phyloP scores from a whole-genome alignment of 768 basidiomycete species.

The Mycena kentingensis region DNA sequence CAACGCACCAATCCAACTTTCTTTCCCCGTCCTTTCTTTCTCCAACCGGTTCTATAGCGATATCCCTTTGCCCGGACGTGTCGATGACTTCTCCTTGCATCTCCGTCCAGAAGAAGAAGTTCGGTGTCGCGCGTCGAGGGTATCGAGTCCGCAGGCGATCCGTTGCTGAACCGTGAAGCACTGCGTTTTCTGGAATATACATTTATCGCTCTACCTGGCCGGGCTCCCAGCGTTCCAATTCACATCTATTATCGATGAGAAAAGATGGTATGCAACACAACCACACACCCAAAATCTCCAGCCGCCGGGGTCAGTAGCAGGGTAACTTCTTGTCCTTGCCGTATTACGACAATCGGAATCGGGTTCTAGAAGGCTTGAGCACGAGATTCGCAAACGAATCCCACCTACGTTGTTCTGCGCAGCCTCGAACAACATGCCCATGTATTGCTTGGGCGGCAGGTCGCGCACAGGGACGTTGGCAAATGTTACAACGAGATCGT shows the following conservation, averaged over 20 bases:
- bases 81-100: no score
- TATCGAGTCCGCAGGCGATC: constrained; percentile 1
- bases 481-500: constrained; percentile 21
- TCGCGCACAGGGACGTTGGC: constrained; percentile 15
- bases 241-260: constrained; percentile 13
- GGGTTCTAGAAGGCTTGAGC: constrained; percentile 4
- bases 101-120: no score
- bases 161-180: background rate
- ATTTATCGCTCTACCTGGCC: constrained; percentile 19
- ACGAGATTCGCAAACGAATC: background rate
- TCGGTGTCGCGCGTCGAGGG: constrained; percentile 18
- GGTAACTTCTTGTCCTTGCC: constrained; percentile 8
- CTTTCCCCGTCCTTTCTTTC: no score
- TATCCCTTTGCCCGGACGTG: no score
- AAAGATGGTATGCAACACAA: background rate
- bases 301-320: constrained; percentile 15
- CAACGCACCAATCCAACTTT: no score
- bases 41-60: no score
- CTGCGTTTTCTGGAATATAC: background rate
- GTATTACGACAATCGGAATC: constrained; percentile 18
- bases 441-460: constrained; percentile 16
- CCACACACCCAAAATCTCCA: constrained; percentile 15
- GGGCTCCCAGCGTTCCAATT: constrained; percentile 19
- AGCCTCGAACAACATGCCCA: constrained; percentile 14
- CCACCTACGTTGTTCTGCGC: constrained; percentile 10